Evolutionary conservation across 2,329 filamentous ascomycete species (phyloP).

Genomic region (Sclerotinia spermophila): DNA sequence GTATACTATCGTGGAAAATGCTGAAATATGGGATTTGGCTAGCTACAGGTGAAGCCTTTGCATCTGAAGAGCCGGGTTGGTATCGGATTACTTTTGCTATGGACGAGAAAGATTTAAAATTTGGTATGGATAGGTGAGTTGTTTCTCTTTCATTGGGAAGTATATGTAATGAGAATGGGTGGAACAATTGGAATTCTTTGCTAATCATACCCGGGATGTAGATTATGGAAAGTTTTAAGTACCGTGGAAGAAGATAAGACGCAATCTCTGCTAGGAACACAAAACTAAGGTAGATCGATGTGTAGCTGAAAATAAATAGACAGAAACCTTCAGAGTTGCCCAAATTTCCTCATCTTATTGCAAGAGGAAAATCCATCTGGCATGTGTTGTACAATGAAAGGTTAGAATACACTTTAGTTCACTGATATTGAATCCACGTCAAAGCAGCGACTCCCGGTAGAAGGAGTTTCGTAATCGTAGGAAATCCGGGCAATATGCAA

Average conservation of each 20-base stretch:
- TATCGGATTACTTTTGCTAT: slow-evolving; percentile 23
- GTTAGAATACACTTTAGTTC: not conserved
- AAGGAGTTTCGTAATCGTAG: no score
- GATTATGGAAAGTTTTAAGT: not conserved
- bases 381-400: not conserved
- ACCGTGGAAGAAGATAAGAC: not conserved
- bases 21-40: slow-evolving; percentile 22
- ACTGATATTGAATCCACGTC: no score
- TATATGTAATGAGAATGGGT: not conserved
- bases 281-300: not conserved
- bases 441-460: no score
- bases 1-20: slow-evolving; percentile 19
- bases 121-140: slow-evolving; percentile 21
- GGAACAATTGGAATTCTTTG: not conserved
- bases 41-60: slow-evolving; percentile 23
- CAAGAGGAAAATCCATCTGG: not conserved
- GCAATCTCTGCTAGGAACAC: not conserved
- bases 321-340: not conserved
- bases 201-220: not conserved
- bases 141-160: not conserved
- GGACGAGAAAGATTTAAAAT: slow-evolving; percentile 18
- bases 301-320: not conserved
- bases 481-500: no score
- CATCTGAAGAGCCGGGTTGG: slow-evolving; percentile 19
- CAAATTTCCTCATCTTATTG: not conserved